Percentiles rank a stretch among this genome's conserved stretches.
Evolutionary conservation across 768 basidiomycete genomes (phyloP).

Genomic region (Mycena metata): DNA sequence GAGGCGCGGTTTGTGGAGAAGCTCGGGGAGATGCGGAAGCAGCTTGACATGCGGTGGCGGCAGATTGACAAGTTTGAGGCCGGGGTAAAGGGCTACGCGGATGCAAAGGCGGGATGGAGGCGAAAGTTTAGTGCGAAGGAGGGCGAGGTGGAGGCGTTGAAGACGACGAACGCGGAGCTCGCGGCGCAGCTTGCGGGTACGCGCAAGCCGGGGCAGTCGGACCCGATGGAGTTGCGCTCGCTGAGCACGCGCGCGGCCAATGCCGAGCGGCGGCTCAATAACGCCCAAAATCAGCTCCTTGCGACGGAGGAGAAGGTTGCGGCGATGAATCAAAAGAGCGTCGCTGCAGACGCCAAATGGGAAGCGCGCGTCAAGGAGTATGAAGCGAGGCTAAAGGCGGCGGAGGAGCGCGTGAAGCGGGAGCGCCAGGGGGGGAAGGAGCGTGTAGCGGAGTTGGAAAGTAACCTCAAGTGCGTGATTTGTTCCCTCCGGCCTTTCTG

Average conservation of each 20-base stretch:
- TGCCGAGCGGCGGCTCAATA: conserved; percentile 89
- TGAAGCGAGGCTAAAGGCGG: conserved; percentile 81
- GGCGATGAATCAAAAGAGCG: conserved; percentile 77
- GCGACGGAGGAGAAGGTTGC: conserved; percentile 89
- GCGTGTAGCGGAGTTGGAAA: conserved; percentile 78
- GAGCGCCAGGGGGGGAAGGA: conserved; percentile 97
- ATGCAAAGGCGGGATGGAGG: conserved; percentile 87
- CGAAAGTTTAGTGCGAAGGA: conserved; percentile 86
- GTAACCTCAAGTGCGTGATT: conserved; percentile 71
- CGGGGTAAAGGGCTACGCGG: conserved; percentile 84
- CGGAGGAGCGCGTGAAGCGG: conserved; percentile 93
- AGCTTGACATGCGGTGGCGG: conserved; percentile 89
- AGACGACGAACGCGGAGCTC: conserved; percentile 83
- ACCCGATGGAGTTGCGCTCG: conserved; percentile 78
- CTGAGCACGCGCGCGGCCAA: conserved; percentile 82
- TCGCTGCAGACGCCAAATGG: conserved; percentile 88
- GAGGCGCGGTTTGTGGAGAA: conserved; percentile 82
- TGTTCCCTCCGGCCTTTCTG: conserved; percentile 10
- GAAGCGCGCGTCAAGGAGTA: conserved; percentile 96
- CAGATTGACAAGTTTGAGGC: conserved; percentile 94
- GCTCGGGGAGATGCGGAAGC: conserved; percentile 83
- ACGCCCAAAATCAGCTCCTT: conserved; percentile 86
- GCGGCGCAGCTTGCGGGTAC: conserved; percentile 74
- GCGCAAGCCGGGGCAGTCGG: conserved; percentile 70
- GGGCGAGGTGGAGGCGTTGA: conserved; percentile 90